Base-by-base conservation (phyloP, 1,284 basidiomycete species). In the Ustilago loliicola region DNA sequence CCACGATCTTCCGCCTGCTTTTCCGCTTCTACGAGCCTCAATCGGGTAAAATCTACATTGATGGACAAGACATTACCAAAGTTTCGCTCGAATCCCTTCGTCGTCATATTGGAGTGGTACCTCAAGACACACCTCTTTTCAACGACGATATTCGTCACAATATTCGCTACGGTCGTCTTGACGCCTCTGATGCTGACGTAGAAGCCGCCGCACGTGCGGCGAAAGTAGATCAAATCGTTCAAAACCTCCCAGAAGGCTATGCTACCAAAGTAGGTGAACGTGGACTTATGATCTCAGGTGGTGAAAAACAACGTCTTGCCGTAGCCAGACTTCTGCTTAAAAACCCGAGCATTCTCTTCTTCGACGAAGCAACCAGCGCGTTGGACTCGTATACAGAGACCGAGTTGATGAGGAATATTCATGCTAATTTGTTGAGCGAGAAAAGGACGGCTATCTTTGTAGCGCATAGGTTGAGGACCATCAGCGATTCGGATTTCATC, bases 361-460 rank as follows among this genome's bases (percentile, higher is more conserved):
- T 99, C 83, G 96, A 99, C 84, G 96, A 99, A 88, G 96, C 97
- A 91, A 99, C 97, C 0, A 97, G 95, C 0, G 95, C 96, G 0
- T 87, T 99, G 68, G 97, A 99, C 84, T 93, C 93, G 3, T 93
- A 94, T 80, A 98, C 96, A 0, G 96, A 98, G 87, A 91, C 92
- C 0, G 96, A 97, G 85, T 88, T 99, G 58, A 98, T 98, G 95
- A 90, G 91, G 78, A 98, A 97, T 83, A 94, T 99, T 87, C 93
- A 98, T 83, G 88, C 88, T 19, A 91, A 91, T 0, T 88, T 99
- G 25, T 87, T 93, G 29, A 91, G 92, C 77, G 91, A 92, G 78
- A 89, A 90, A 8, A 91, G 94, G 60, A 99, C 96, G 9, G 95
- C 94, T 69, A 94, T 99, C 74, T 98, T 99, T 85, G 81, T 86